A percentile compares a stretch with the other conserved stretches of the same genome.
Conservation (phyloP, 768 basidiomycete species). For the Tricholoma saponaceum region DNA sequence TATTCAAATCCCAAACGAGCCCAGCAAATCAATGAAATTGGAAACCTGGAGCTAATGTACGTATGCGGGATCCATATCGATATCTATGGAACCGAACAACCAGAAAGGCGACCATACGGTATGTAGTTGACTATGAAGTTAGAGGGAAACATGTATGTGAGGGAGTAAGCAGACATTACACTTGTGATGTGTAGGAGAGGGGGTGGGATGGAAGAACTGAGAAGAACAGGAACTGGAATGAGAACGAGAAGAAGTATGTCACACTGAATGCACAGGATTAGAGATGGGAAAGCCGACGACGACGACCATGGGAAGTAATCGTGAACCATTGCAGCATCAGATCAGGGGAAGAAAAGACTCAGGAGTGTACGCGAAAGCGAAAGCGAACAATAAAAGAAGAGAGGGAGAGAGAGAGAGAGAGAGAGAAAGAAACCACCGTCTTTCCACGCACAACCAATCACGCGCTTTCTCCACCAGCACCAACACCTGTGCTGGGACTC, state of each 20-base stretch:
- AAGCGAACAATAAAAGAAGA: neutral
- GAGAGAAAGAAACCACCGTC: neutral
- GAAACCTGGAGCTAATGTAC: neutral
- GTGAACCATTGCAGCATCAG: neutral
- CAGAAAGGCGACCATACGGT: neutral
- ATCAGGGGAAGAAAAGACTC: neutral
- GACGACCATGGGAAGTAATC: neutral
- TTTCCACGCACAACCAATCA: neutral
- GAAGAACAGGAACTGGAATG: neutral
- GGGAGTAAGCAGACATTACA: neutral
- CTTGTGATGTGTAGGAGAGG: neutral
- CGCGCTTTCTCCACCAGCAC: slow-evolving; percentile 1
- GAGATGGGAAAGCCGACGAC: neutral
- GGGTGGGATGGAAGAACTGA: neutral
- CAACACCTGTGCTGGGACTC: neutral
- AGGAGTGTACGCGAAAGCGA: neutral
- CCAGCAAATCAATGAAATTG: neutral
- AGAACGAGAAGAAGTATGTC: neutral
- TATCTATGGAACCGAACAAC: neutral
- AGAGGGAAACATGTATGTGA: neutral
- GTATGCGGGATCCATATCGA: neutral
- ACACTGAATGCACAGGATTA: neutral
- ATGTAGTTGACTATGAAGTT: neutral
- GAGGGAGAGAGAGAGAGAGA: neutral
- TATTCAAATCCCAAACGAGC: neutral